These are phyloP conservation scores for Colletotrichum zoysiae DNA, from an alignment of 2,329 filamentous ascomycete species.

Conservation along the genomic window DNA sequence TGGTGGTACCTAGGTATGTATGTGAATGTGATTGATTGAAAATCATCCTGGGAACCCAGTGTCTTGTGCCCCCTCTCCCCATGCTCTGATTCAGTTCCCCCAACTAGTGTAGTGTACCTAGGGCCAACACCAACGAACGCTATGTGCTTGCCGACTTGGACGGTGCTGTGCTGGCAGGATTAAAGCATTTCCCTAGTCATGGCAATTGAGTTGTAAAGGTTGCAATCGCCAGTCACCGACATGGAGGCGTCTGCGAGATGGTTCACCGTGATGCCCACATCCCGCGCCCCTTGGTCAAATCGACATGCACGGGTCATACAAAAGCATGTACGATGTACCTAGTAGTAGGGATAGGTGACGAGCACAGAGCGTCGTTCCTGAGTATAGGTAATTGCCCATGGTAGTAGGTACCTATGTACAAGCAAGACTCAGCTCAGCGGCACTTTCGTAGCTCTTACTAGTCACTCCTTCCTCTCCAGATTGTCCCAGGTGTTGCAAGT, in stretches of 20 bases:
- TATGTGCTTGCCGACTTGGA: slow-evolving; percentile 12
- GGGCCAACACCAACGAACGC: slow-evolving; percentile 8
- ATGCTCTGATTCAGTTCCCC: not conserved
- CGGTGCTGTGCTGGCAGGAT: not conserved
- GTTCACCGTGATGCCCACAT: slow-evolving; percentile 3
- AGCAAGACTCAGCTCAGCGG: not conserved
- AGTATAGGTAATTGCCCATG: not conserved
- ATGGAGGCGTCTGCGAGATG: not conserved
- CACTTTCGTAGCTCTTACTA: not conserved
- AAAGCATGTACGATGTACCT: not conserved
- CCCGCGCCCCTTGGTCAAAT: not conserved
- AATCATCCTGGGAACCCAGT: slow-evolving; percentile 7
- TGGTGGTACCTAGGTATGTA: too few species aligned
- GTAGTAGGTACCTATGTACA: too few species aligned
- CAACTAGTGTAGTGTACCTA: too few species aligned
- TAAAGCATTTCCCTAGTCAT: slow-evolving; percentile 8
- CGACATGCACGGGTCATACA: not conserved
- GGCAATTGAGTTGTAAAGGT: slow-evolving; percentile 5
- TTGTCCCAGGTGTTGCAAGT: not conserved
- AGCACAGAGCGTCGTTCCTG: not conserved
- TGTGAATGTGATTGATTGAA: not conserved
- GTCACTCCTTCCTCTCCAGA: not conserved
- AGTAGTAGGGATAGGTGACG: not conserved
- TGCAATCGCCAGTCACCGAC: not conserved
- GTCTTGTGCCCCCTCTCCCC: not conserved